Evolutionary conservation across 169 alveolate genomes (phyloP).

Genomic region (Plasmodium malariae): DNA sequence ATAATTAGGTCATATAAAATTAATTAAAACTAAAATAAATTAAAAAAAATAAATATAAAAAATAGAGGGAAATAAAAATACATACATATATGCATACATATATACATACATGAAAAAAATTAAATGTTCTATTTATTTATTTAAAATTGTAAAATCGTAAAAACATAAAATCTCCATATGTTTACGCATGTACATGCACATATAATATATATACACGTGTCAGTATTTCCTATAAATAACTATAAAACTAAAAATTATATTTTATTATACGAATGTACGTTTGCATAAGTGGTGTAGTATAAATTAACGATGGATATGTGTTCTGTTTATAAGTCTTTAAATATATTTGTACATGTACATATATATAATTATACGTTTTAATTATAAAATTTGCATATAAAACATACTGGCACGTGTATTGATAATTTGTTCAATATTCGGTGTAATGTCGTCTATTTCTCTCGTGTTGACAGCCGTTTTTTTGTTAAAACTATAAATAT

Average conservation of each 20-base stretch:
- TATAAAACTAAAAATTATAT: neutral
- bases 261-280: neutral
- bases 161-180: neutral
- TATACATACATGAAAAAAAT: neutral
- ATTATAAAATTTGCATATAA: constrained; percentile 8
- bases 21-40: neutral
- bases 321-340: no score
- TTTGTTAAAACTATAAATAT: neutral
- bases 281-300: no score
- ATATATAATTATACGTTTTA: no score
- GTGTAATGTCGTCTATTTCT: neutral
- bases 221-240: neutral
- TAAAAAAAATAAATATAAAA: neutral
- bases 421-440: neutral
- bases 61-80: neutral
- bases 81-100: neutral
- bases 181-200: neutral
- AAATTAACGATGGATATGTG: no score
- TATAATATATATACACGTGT: no score
- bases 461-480: neutral
- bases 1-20: neutral
- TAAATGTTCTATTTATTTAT: neutral
- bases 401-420: neutral
- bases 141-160: no score
- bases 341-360: neutral